Evolutionary conservation across 148 eudicot species (phyloP), one percentile per base, ranked within the genome.

Genomic region (Arbutus unedo): DNA sequence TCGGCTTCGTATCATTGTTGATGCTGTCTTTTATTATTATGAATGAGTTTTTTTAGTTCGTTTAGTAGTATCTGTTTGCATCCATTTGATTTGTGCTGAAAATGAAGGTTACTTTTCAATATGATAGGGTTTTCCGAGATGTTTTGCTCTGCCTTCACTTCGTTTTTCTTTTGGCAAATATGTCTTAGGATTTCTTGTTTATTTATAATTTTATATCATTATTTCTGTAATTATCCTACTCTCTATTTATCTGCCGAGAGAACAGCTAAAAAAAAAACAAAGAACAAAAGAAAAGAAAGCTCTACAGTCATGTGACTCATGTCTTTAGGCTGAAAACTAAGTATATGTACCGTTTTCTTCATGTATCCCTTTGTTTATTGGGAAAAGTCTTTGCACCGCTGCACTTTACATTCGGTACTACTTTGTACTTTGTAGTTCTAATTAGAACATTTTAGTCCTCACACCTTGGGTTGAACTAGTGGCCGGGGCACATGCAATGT

Each of bases 181-280:
- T 50, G 10, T 50, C 54, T 50, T 50, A 50, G 54, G 0, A 50
- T 50, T 50, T 50, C 54, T 14, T 47, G 0, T 7, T 48, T 14
- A 11, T 4, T 53, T 74, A n/a, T 23, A 15, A 6, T 64, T 44
- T 2, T 66, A 21, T 59, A 9, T 31, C 47, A 53, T 18, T 43
- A 54, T 18, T 75, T 84, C 25, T 81, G 77, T 82, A 70, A 72
- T 44, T 72, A 72, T 72, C 21, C 74, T 79, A 18, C 8, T 19
- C 19, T 31, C 51, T 23, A 4, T 82, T 60, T 25, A 51, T 81
- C 45, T 76, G 70, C 13, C 6, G 10, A 55, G 60, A 53, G 14
- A 55, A 77, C 21, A 31, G 38, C 38, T 31, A 0, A 31, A 31
- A 31, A 31, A 31, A 31, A 31, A 31, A 31, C 64, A 48, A 64